Evolutionary conservation across 106 monocot species (phyloP).

Genomic region (Posidonia australis): DNA sequence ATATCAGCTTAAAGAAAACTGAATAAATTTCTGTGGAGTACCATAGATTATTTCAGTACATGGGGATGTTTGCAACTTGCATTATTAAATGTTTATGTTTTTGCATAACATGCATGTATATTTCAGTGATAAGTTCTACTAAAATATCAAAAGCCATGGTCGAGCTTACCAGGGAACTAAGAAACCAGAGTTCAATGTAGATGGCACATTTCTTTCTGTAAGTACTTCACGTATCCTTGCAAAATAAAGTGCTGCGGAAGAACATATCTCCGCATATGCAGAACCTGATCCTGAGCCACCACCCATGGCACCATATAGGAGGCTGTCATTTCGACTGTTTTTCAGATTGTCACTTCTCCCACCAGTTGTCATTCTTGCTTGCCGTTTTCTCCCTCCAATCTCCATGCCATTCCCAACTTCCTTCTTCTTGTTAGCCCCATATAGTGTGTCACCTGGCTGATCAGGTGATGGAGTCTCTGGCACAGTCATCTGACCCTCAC

Average conservation of each 20-base stretch:
- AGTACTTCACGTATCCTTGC: slow-evolving; percentile 84
- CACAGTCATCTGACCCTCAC: slow-evolving; percentile 85
- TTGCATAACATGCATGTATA: too few relatives aligned
- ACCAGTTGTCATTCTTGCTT: slow-evolving; percentile 40
- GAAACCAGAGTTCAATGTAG: slow-evolving; percentile 86
- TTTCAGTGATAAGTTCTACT: not conserved
- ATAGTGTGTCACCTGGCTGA: slow-evolving; percentile 39
- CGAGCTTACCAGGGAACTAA: slow-evolving; percentile 75
- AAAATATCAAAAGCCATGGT: not conserved
- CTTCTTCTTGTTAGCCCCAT: slow-evolving; percentile 46
- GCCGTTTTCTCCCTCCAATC: slow-evolving; percentile 61
- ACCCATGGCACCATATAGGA: slow-evolving; percentile 28
- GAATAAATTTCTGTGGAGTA: too few relatives aligned
- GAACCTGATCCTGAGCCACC: slow-evolving; percentile 53
- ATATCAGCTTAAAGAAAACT: too few relatives aligned
- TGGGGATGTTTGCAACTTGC: too few relatives aligned
- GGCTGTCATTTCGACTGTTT: slow-evolving; percentile 31
- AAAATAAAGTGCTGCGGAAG: slow-evolving; percentile 77
- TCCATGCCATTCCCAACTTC: slow-evolving; percentile 51
- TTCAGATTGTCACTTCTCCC: slow-evolving; percentile 30
- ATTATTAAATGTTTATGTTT: too few relatives aligned
- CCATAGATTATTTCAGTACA: too few relatives aligned
- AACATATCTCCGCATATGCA: slow-evolving; percentile 76
- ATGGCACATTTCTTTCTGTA: slow-evolving; percentile 79
- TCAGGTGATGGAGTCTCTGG: slow-evolving; percentile 99